phyloP scores from a whole-genome alignment of 148 eudicot species.

The Heliosperma pusillum region DNA sequence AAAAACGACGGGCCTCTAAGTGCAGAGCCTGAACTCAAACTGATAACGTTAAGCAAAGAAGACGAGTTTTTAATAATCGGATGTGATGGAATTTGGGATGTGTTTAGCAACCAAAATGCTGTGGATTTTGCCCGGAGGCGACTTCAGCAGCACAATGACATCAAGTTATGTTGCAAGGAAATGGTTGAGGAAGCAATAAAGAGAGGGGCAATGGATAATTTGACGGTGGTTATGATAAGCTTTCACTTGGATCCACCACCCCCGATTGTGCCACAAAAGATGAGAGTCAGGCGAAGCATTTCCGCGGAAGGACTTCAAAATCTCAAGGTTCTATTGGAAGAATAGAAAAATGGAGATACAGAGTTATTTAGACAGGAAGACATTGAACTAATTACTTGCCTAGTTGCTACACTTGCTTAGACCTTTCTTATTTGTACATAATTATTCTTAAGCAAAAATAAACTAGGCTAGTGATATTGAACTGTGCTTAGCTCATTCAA shows the following conservation, averaged over 20 bases:
- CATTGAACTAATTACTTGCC: constrained; percentile 17
- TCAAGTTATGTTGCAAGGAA: constrained; percentile 65
- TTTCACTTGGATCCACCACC: constrained; percentile 79
- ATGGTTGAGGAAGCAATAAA: constrained; percentile 71
- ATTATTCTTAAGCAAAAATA: constrained; percentile 22
- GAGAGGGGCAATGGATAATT: constrained; percentile 60
- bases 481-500: constrained; percentile 15
- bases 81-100: constrained; percentile 90
- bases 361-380: constrained; percentile 8
- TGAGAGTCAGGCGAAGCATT: constrained; percentile 60
- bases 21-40: constrained; percentile 81
- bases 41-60: constrained; percentile 60
- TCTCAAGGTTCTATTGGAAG: constrained; percentile 47
- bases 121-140: constrained; percentile 74
- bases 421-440: constrained; percentile 28
- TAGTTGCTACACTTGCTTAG: constrained; percentile 5
- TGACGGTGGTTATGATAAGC: constrained; percentile 77
- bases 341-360: constrained; percentile 25
- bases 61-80: constrained; percentile 83
- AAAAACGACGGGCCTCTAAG: constrained; percentile 59
- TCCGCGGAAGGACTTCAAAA: constrained; percentile 81
- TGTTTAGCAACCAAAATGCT: constrained; percentile 86
- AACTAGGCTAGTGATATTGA: constrained; percentile 15
- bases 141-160: constrained; percentile 70
- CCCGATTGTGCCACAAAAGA: constrained; percentile 39